Conservation (phyloP, 805 yeast genomes). For the Lipomyces chichibuensis region DNA sequence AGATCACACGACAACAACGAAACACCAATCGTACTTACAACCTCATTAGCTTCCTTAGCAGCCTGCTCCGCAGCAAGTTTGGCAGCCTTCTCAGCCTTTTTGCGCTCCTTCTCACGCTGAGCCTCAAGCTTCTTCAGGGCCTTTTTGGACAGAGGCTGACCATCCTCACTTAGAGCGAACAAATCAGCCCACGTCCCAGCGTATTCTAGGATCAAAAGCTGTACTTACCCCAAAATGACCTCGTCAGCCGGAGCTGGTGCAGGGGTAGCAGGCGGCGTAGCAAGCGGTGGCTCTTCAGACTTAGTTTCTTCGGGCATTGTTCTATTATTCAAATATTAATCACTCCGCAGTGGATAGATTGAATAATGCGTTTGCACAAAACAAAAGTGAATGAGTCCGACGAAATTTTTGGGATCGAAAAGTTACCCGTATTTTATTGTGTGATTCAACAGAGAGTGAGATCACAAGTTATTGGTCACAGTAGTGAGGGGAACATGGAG, state of each 20-base stretch:
- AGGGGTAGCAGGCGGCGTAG: constrained; percentile 21
- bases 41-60: constrained; percentile 71
- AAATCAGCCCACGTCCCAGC: background rate
- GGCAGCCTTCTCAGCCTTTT: constrained; percentile 91
- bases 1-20: background rate
- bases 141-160: constrained; percentile 87
- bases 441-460: too few relatives aligned
- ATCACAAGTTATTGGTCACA: too few relatives aligned
- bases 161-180: constrained; percentile 60
- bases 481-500: too few relatives aligned
- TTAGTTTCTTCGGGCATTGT: constrained; percentile 27
- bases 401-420: background rate
- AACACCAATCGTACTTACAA: constrained; percentile 38
- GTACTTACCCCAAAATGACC: constrained; percentile 29
- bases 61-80: constrained; percentile 85
- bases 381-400: background rate
- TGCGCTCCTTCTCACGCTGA: constrained; percentile 87
- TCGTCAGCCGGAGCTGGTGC: constrained; percentile 4
- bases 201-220: background rate
- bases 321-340: background rate
- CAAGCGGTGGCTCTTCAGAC: constrained; percentile 10
- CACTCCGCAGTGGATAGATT: background rate
- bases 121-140: constrained; percentile 94
- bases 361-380: background rate
- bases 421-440: background rate